These are phyloP conservation scores for Aspergillus affinis DNA, from an alignment of 495 filamentous ascomycete species.

Conservation along the genomic window DNA sequence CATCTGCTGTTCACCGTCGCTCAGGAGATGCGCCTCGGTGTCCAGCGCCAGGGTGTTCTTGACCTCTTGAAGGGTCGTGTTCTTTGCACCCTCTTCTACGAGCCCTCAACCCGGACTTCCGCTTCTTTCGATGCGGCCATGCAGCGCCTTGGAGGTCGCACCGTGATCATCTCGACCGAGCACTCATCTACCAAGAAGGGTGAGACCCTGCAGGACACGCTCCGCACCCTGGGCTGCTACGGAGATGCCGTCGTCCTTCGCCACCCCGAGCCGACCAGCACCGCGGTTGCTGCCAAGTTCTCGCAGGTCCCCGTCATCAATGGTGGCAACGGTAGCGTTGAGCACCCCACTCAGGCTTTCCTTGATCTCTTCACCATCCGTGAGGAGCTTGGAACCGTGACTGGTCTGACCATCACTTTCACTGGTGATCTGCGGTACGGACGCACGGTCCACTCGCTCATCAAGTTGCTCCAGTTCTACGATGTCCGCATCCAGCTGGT, in stretches of 20 bases:
- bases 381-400: conserved; percentile 93
- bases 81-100: conserved; percentile 91
- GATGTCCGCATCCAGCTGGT: conserved; percentile 91
- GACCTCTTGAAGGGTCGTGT: conserved; percentile 82
- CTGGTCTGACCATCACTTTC: conserved; percentile 93
- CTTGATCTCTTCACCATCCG: conserved; percentile 98
- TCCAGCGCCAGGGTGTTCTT: conserved; percentile 84
- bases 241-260: conserved; percentile 91
- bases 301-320: conserved; percentile 92
- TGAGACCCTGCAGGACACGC: conserved; percentile 87
- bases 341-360: conserved; percentile 98
- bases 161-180: conserved; percentile 71
- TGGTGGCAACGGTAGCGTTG: conserved; percentile 89
- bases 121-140: conserved; percentile 97
- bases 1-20: conserved; percentile 94
- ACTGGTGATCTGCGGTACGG: conserved; percentile 90
- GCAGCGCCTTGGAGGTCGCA: conserved; percentile 90
- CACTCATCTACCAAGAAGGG: conserved; percentile 89
- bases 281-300: conserved; percentile 77
- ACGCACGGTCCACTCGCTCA: conserved; percentile 89
- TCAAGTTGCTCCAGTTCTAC: conserved; percentile 92
- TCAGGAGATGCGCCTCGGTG: conserved; percentile 92
- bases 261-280: conserved; percentile 78
- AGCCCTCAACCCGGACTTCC: conserved; percentile 94
- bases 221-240: conserved; percentile 91